A percentile compares a stretch with the other conserved stretches of the same genome.
Conservation (phyloP, 768 basidiomycete genomes). For the Psilocybe azurescens region DNA sequence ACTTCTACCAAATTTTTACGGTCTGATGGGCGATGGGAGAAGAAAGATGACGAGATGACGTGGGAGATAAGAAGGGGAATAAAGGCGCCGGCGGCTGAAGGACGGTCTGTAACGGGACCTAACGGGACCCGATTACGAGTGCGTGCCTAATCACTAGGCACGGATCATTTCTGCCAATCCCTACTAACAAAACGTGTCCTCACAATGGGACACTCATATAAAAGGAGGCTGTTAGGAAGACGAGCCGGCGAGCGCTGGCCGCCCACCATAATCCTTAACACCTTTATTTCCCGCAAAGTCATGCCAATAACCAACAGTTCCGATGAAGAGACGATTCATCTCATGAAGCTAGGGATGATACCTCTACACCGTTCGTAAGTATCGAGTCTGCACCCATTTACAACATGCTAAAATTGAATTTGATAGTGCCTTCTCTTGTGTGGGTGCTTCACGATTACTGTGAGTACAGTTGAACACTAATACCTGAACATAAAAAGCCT, state of each 20-base stretch:
- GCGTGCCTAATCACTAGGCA: too few relatives aligned
- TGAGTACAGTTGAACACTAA: background rate
- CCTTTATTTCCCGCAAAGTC: background rate
- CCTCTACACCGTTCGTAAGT: constrained; percentile 7
- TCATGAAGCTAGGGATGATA: constrained; percentile 1
- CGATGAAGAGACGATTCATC: background rate
- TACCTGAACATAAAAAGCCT: background rate
- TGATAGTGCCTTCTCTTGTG: constrained; percentile 2
- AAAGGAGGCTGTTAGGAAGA: background rate
- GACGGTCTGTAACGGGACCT: too few relatives aligned
- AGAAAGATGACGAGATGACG: too few relatives aligned
- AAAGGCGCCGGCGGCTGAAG: too few relatives aligned
- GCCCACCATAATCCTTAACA: background rate
- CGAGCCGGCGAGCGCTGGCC: background rate
- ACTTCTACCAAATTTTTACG: too few relatives aligned
- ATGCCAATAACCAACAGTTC: background rate
- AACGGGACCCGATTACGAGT: too few relatives aligned
- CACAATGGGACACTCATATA: background rate
- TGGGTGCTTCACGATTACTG: constrained; percentile 11
- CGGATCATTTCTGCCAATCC: background rate
- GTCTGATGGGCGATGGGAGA: too few relatives aligned
- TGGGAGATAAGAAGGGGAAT: too few relatives aligned
- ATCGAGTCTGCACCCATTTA: background rate
- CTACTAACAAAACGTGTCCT: background rate
- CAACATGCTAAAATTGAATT: background rate